phyloP scores from a whole-genome alignment of 257 asterid species.

The Gynochthodes officinalis region DNA sequence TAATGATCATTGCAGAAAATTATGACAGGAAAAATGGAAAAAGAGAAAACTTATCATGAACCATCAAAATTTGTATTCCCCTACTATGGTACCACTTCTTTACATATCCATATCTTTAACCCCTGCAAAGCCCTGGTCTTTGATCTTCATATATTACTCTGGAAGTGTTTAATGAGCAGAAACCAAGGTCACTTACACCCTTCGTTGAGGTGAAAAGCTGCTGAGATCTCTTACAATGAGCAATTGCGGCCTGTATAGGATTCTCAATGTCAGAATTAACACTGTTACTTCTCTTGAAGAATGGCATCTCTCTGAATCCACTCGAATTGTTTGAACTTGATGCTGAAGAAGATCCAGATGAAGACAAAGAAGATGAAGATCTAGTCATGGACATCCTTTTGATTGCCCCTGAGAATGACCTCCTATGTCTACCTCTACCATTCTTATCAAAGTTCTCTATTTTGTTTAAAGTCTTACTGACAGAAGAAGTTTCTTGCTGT shows the following conservation, averaged over 20 bases:
- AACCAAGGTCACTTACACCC: slow-evolving; percentile 31
- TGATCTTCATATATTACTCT: slow-evolving; percentile 37
- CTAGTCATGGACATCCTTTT: slow-evolving; percentile 49
- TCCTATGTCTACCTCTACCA: slow-evolving; percentile 40
- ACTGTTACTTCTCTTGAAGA: slow-evolving; percentile 42
- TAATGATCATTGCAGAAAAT: slow-evolving; percentile 1
- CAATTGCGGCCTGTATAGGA: slow-evolving; percentile 92
- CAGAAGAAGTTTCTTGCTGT: slow-evolving; percentile 7
- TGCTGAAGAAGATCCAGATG: slow-evolving; percentile 29
- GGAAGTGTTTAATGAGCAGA: slow-evolving; percentile 42
- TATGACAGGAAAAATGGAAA: slow-evolving; percentile 1
- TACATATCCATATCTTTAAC: slow-evolving; percentile 16
- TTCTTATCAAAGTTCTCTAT: slow-evolving; percentile 21
- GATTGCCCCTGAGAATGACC: slow-evolving; percentile 81
- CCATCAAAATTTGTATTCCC: slow-evolving; percentile 23
- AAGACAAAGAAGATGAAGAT: slow-evolving; percentile 29
- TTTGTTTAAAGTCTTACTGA: slow-evolving; percentile 22
- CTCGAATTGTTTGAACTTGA: slow-evolving; percentile 31
- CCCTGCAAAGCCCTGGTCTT: slow-evolving; percentile 44
- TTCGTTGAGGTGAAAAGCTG: slow-evolving; percentile 34
- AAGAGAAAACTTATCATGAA: slow-evolving; percentile 4
- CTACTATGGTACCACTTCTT: neutral
- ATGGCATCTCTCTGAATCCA: slow-evolving; percentile 33
- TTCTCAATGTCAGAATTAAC: slow-evolving; percentile 55
- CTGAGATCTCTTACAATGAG: slow-evolving; percentile 80